phyloP scores from a whole-genome alignment of 495 filamentous ascomycete genomes.

The Annulohypoxylon nitens region DNA sequence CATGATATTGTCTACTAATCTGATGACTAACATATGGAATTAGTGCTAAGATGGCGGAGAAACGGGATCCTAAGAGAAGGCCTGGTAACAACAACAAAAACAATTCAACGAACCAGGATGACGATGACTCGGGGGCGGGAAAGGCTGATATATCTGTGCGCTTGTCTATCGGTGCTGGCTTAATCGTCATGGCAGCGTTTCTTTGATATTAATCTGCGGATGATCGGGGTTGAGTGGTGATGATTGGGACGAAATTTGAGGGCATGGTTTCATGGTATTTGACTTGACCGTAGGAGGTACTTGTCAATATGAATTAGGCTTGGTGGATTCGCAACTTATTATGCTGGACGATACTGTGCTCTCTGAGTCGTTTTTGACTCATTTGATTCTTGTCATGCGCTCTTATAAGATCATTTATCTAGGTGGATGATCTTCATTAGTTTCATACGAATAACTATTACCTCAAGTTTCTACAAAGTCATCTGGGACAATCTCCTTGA shows the following conservation, averaged over 20 bases:
- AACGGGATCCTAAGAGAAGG: not conserved
- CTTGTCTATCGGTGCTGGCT: not conserved
- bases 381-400: not conserved
- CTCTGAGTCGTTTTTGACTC: too few relatives aligned
- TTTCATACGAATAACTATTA: too few relatives aligned
- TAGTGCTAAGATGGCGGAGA: not conserved
- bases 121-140: conserved; percentile 7
- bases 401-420: too few relatives aligned
- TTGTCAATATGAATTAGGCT: not conserved
- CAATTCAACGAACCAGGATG: not conserved
- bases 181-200: not conserved
- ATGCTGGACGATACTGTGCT: too few relatives aligned
- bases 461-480: too few relatives aligned
- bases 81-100: not conserved
- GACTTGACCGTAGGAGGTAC: not conserved
- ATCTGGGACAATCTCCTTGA: too few relatives aligned
- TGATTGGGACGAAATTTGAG: not conserved
- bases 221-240: not conserved
- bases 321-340: not conserved
- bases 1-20: not conserved
- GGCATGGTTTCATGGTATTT: not conserved
- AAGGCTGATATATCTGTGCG: conserved; percentile 5
- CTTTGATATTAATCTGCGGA: not conserved
- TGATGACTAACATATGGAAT: not conserved
- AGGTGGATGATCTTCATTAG: too few relatives aligned